phyloP scores from a whole-genome alignment of 345 rosid genomes.

The Gossypium rotundifolium region DNA sequence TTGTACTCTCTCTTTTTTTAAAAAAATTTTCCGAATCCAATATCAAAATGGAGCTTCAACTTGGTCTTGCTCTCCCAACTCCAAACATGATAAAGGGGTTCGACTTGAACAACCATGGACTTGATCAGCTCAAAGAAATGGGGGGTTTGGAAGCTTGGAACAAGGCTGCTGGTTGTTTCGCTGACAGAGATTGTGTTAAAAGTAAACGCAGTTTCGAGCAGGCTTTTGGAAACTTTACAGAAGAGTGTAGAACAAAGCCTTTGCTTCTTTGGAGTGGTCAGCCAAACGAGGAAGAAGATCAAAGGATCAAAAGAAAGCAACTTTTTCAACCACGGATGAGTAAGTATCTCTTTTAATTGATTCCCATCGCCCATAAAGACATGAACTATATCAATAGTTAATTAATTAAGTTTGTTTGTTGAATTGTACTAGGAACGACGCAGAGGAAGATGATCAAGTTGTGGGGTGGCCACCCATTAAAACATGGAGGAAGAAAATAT shows the following conservation, averaged over 20 bases:
- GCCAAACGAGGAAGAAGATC: conserved; percentile 52
- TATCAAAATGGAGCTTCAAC: conserved; percentile 50
- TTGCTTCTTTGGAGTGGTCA: conserved; percentile 40
- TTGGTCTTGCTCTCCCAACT: conserved; percentile 38
- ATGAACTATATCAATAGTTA: no score
- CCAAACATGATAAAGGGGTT: conserved; percentile 8
- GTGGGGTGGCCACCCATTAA: conserved; percentile 83
- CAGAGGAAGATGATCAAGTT: conserved; percentile 27
- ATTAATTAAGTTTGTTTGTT: background rate
- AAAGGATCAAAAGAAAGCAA: conserved; percentile 16
- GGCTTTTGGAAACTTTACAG: conserved; percentile 18
- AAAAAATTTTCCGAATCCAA: background rate
- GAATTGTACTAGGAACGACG: conserved; percentile 9
- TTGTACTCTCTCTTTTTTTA: background rate
- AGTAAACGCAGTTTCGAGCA: conserved; percentile 31
- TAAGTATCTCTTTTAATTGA: conserved; percentile 28
- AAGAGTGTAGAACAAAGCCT: conserved; percentile 13
- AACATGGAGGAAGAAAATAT: conserved; percentile 52
- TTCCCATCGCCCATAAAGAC: background rate
- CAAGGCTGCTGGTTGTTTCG: background rate
- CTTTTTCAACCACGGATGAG: conserved; percentile 29
- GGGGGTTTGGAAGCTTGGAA: conserved; percentile 6
- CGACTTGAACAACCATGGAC: conserved; percentile 17
- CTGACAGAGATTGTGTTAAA: background rate
- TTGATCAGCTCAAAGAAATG: conserved; percentile 3